These are phyloP conservation scores for Candida ortonii DNA, from an alignment of 805 yeast genomes.

Conservation along the genomic window DNA sequence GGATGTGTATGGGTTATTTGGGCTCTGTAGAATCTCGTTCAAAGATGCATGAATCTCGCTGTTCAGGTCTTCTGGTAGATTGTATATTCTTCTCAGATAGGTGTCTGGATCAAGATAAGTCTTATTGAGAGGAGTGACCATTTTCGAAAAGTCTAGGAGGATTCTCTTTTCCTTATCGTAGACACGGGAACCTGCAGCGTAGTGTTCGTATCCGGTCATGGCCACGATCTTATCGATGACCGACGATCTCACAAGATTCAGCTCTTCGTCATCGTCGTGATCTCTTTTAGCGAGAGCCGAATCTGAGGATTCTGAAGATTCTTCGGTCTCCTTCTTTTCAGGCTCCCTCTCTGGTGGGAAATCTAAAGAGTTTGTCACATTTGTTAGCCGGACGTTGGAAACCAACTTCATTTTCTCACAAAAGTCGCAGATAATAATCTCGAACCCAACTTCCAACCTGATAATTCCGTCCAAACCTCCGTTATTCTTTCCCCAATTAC, in stretches of 20 bases:
- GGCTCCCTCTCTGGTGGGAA: slow-evolving; percentile 40
- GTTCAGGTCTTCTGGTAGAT: slow-evolving; percentile 35
- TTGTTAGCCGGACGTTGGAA: slow-evolving; percentile 41
- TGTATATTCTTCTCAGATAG: slow-evolving; percentile 38
- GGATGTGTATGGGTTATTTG: slow-evolving; percentile 39
- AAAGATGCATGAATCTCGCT: slow-evolving; percentile 36
- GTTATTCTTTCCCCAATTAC: slow-evolving; percentile 51
- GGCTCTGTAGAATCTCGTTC: slow-evolving; percentile 27
- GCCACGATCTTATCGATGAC: slow-evolving; percentile 30
- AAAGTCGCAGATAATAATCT: slow-evolving; percentile 60
- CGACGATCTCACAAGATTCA: slow-evolving; percentile 17
- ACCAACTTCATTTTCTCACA: slow-evolving; percentile 45
- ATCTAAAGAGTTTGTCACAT: slow-evolving; percentile 36
- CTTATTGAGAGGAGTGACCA: slow-evolving; percentile 52
- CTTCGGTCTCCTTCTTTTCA: slow-evolving; percentile 1
- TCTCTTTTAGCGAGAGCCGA: slow-evolving; percentile 2
- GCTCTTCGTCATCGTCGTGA: slow-evolving; percentile 11
- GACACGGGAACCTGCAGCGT: slow-evolving; percentile 43
- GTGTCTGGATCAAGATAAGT: slow-evolving; percentile 50
- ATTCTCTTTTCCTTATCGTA: slow-evolving; percentile 50
- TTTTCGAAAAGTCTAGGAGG: slow-evolving; percentile 47
- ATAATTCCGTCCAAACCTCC: slow-evolving; percentile 54
- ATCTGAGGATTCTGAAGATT: slow-evolving; percentile 1
- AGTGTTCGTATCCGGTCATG: slow-evolving; percentile 42
- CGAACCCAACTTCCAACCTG: slow-evolving; percentile 60